Conservation (phyloP, 768 basidiomycete species). For the Xanthoconium purpureum region DNA sequence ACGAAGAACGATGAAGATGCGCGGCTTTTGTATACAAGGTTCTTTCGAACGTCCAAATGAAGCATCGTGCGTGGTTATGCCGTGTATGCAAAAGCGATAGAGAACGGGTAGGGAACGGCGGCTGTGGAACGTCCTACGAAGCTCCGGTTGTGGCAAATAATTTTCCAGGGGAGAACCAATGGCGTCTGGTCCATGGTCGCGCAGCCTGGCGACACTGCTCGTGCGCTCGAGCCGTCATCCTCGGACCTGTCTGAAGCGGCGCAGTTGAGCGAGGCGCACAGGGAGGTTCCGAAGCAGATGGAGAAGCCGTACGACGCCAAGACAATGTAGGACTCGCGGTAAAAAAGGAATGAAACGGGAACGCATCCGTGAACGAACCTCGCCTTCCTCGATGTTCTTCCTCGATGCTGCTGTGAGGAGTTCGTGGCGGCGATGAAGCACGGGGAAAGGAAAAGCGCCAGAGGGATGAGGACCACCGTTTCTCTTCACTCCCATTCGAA, state of each 20-base stretch:
- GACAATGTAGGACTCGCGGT: slow-evolving; percentile 31
- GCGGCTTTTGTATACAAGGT: slow-evolving; percentile 21
- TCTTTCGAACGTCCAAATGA: slow-evolving; percentile 21
- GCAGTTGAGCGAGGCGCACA: slow-evolving; percentile 30
- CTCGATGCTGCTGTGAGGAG: slow-evolving; percentile 18
- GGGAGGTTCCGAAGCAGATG: slow-evolving; percentile 34
- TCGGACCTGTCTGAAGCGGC: slow-evolving; percentile 17
- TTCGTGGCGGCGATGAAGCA: slow-evolving; percentile 27
- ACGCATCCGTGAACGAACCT: slow-evolving; percentile 40
- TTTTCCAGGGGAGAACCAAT: slow-evolving; percentile 56
- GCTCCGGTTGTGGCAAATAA: slow-evolving; percentile 45
- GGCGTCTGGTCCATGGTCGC: slow-evolving; percentile 41
- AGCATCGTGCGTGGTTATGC: slow-evolving; percentile 2
- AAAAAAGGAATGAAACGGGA: slow-evolving; percentile 43
- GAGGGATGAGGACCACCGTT: slow-evolving; percentile 34
- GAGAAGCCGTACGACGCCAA: slow-evolving; percentile 39
- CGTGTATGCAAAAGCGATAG: neutral
- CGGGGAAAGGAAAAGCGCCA: slow-evolving; percentile 37
- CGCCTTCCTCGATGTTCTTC: slow-evolving; percentile 27
- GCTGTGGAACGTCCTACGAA: slow-evolving; percentile 21
- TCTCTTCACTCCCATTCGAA: slow-evolving; percentile 31
- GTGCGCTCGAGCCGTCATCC: slow-evolving; percentile 26
- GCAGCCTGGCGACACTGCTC: slow-evolving; percentile 34
- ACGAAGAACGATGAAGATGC: slow-evolving; percentile 10
- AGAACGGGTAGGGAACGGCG: neutral